Conservation (phyloP, 2,329 filamentous ascomycete genomes). For the Botrytis squamosa region DNA sequence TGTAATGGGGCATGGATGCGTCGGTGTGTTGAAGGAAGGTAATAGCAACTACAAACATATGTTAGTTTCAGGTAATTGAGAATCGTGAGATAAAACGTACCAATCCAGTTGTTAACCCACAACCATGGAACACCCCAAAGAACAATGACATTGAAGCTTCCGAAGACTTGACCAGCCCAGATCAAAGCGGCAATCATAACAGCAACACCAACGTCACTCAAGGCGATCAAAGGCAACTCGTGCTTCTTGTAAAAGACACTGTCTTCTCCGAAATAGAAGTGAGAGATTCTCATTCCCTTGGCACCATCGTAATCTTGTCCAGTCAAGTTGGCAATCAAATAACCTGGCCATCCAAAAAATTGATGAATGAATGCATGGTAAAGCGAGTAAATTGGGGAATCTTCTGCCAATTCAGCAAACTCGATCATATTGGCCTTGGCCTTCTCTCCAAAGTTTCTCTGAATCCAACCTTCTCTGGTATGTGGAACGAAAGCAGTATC, state of each 20-base stretch:
- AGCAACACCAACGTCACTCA: constrained; percentile 60
- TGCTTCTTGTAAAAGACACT: constrained; percentile 59
- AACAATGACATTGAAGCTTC: constrained; percentile 54
- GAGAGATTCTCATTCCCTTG: constrained; percentile 34
- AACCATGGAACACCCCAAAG: constrained; percentile 65
- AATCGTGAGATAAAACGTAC: constrained; percentile 42
- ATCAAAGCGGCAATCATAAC: constrained; percentile 53
- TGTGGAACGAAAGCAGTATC: constrained; percentile 64
- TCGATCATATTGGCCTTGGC: constrained; percentile 40
- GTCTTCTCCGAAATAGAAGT: constrained; percentile 60
- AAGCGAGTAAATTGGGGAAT: constrained; percentile 58
- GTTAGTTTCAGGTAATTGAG: constrained; percentile 29
- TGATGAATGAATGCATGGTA: constrained; percentile 59
- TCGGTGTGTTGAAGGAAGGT: constrained; percentile 75
- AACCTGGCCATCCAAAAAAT: constrained; percentile 62
- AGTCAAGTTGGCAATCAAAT: constrained; percentile 57
- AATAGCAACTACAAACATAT: constrained; percentile 56
- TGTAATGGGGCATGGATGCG: constrained; percentile 54
- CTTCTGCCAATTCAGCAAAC: constrained; percentile 57
- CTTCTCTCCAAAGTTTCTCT: constrained; percentile 35
- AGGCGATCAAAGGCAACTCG: constrained; percentile 55
- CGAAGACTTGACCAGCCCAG: constrained; percentile 52
- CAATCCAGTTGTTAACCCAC: constrained; percentile 71
- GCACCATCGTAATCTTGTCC: constrained; percentile 38
- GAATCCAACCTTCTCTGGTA: constrained; percentile 41